Conservation (phyloP, 345 rosid genomes). For the Lepidium sativum region DNA sequence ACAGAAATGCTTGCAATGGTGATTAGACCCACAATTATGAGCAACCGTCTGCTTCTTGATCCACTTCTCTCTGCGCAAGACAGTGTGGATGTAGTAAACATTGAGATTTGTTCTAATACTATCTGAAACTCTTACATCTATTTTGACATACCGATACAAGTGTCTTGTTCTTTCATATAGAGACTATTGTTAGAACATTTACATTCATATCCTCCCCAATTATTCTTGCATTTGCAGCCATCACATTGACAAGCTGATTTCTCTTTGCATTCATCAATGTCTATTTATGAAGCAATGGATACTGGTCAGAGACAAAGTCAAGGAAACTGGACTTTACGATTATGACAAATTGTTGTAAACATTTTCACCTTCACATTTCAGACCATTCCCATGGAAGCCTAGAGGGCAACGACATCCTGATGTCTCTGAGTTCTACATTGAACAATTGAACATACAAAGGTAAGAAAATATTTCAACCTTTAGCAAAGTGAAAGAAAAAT, state of each 20-base stretch:
- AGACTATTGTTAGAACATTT: constrained; percentile 54
- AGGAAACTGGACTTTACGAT: not conserved
- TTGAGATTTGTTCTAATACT: not conserved
- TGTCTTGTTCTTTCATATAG: constrained; percentile 60
- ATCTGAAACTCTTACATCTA: not conserved
- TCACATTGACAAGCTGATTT: constrained; percentile 59
- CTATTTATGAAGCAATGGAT: constrained; percentile 23
- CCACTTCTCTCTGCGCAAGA: constrained; percentile 55
- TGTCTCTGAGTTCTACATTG: constrained; percentile 44
- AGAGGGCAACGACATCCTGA: constrained; percentile 75
- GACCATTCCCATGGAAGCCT: constrained; percentile 74
- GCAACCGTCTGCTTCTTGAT: constrained; percentile 51
- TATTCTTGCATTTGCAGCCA: constrained; percentile 78
- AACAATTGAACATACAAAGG: not conserved
- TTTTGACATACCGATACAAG: constrained; percentile 62
- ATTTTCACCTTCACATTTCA: constrained; percentile 55
- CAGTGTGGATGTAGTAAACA: constrained; percentile 23
- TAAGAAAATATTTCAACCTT: not conserved
- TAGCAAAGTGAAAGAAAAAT: not conserved
- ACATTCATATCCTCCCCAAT: constrained; percentile 82
- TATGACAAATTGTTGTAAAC: not conserved
- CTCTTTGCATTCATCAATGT: constrained; percentile 73
- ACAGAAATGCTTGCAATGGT: constrained; percentile 39
- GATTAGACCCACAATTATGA: constrained; percentile 37
- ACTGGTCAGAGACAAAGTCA: not conserved